Base-by-base conservation (phyloP, 2,329 filamentous ascomycete genomes). In the Cadophora gregata region DNA sequence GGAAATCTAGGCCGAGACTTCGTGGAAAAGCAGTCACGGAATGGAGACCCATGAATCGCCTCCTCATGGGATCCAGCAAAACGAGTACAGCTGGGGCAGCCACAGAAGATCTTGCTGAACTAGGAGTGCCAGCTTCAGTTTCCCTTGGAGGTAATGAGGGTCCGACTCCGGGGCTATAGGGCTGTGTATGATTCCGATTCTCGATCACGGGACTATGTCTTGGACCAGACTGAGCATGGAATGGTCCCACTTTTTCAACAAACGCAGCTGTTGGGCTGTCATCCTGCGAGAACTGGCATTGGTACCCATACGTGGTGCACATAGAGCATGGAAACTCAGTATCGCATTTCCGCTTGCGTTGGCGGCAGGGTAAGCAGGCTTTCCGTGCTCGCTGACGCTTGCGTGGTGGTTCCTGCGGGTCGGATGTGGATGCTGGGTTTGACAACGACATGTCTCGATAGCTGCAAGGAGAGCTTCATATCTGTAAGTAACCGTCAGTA, bases 1-100 rank as follows among this genome's bases (percentile, higher is more conserved):
- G 74, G 33, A 79, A 60, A 56, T 75, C 74, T 25, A 75, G 51
- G 6, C 75, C 76, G 5, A 78, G 70, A 55, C 67, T 72, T 36
- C 75, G 71, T 1, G 77, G 75, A 36, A 78, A 78, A 7, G 75
- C 76, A 55, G 76, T 71, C 4, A 73, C 69, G 6, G 75, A 76
- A 47, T 76, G 72, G 19, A 71, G 68, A 3, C 74, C 72, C 59
- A 77, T 71, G 58, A 76, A 78, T 21, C 77, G 69, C 31, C 71
- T 71, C 64, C 77, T 78, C 16, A 69, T 74, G 1, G 76, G 74
- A 59, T 76, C 70, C 4, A 78, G 61, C 21, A 78, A 70, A 0
- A 75, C 76, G 19, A 61, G 25, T 47, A 67, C 63, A 42, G 31
- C 50, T 1, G 58, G 58, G 6, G 58, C 21, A 24, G 33, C 55